A percentile compares a stretch with the other conserved stretches of the same genome.
phyloP scores from a whole-genome alignment of 164 flowering plant genomes.

The Warburgia ugandensis region DNA sequence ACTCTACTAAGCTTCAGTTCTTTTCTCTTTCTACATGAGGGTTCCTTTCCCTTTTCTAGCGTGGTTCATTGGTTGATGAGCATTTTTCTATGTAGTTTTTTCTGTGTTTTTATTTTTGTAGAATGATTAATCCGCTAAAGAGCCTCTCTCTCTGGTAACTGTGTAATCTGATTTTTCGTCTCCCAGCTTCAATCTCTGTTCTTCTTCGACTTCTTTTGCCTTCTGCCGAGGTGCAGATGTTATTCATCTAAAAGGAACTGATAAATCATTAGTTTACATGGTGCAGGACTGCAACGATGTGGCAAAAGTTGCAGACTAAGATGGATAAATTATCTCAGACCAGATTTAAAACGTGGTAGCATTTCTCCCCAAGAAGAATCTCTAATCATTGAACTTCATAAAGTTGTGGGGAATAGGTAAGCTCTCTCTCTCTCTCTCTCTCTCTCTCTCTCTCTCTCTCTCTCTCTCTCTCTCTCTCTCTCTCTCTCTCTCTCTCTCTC shows the following conservation, averaged over 20 bases:
- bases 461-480: too few relatives aligned
- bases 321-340: slow-evolving; percentile 87
- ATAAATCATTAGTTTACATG: neutral
- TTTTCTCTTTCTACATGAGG: neutral
- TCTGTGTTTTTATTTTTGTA: neutral
- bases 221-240: too few relatives aligned
- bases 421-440: neutral
- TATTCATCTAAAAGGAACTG: neutral
- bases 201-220: neutral
- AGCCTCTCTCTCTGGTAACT: too few relatives aligned
- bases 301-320: slow-evolving; percentile 90
- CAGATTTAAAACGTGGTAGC: slow-evolving; percentile 82
- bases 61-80: neutral
- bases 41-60: neutral
- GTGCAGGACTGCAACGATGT: slow-evolving; percentile 75
- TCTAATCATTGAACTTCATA: slow-evolving; percentile 80
- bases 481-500: too few relatives aligned
- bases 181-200: neutral
- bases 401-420: slow-evolving; percentile 78
- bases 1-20: too few relatives aligned
- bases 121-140: neutral
- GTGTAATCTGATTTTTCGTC: neutral
- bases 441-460: too few relatives aligned
- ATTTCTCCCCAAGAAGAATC: slow-evolving; percentile 73
- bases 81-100: neutral